Evolutionary conservation across 129 eudicot genomes (phyloP), one percentile per base, ranked within the genome.

Genomic region (Deinandra increscens): DNA sequence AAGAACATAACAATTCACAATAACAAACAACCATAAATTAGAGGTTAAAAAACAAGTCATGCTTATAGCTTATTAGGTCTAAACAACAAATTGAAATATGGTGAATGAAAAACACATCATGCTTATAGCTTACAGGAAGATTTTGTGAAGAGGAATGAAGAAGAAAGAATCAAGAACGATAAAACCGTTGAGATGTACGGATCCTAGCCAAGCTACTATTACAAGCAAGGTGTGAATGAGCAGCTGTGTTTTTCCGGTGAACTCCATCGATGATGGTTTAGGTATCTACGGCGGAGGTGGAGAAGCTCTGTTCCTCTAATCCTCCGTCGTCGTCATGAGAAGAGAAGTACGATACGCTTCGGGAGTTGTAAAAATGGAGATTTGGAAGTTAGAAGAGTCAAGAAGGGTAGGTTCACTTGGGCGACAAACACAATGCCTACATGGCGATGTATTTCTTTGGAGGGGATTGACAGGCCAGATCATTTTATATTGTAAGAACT

Each of bases 181-280:
- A 6, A 72, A 29, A 3, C 51, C 68, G 68, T 54, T 87, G 69
- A 87, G 70, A 65, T 90, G 97, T 31, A 87, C 58, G 7, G 86
- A 68, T 6, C 97, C 95, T 1, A 90, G 89, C 95, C 97, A 87
- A 26, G 84, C 4, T 0, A 71, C 7, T 51, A 87, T 68, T 33
- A 95, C 95, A 9, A 76, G 4, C 5, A 80, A 4, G 1, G 95
- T 44, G 36, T 56, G 81, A 11, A 81, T 0, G 7, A 72, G 11
- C 1, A 90, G 53, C n/a, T 80, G 78, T n/a, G 9, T 45, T 45
- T 64, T 63, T 7, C 83, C 89, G 80, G 64, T 81, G 78, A 90
- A 87, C 84, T 81, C 89, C 60, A 74, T 77, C 66, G 84, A 68
- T 4, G 79, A 33, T 11, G 75, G 62, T 69, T 61, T 49, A 33